Evolutionary conservation across 768 basidiomycete species (phyloP).

Genomic region (Boletus subcaerulescens): DNA sequence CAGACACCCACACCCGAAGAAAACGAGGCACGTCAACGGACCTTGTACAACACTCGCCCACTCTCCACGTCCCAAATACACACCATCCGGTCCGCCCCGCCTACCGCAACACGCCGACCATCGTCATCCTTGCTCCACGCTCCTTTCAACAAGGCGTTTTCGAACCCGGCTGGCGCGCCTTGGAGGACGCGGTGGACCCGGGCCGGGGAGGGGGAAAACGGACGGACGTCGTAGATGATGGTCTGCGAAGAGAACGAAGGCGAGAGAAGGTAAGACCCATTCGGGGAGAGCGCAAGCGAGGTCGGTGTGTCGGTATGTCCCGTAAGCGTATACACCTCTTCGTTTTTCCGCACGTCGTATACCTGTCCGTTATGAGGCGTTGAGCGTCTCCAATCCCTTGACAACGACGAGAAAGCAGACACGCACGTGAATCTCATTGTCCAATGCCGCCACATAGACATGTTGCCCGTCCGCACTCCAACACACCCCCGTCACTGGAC

Average conservation of each 20-base stretch:
- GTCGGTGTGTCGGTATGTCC: slow-evolving; percentile 94
- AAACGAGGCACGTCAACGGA: slow-evolving; percentile 29
- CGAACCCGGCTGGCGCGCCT: slow-evolving; percentile 94
- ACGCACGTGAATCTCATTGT: slow-evolving; percentile 94
- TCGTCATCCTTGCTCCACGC: slow-evolving; percentile 88
- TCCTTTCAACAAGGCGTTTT: slow-evolving; percentile 77
- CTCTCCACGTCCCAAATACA: slow-evolving; percentile 87
- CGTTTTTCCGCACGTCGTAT: slow-evolving; percentile 84
- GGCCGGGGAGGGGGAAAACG: slow-evolving; percentile 84
- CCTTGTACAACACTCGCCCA: slow-evolving; percentile 75
- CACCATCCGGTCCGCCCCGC: slow-evolving; percentile 85
- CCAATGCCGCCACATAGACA: slow-evolving; percentile 88
- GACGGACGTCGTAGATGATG: slow-evolving; percentile 89
- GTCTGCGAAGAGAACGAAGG: slow-evolving; percentile 88
- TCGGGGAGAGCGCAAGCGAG: slow-evolving; percentile 88
- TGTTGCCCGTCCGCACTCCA: slow-evolving; percentile 91
- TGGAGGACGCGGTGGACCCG: slow-evolving; percentile 74
- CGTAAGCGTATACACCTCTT: slow-evolving; percentile 72
- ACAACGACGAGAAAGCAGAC: background rate
- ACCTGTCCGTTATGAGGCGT: slow-evolving; percentile 44
- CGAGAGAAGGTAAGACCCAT: slow-evolving; percentile 82
- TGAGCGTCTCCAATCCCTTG: background rate
- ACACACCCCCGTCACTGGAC: slow-evolving; percentile 87
- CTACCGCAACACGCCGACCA: slow-evolving; percentile 79
- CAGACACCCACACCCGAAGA: background rate